A percentile compares a stretch with the other conserved stretches of the same genome.
phyloP scores from a whole-genome alignment of 1,284 basidiomycete genomes.

The Leccinum olivaceoglutinosum region DNA sequence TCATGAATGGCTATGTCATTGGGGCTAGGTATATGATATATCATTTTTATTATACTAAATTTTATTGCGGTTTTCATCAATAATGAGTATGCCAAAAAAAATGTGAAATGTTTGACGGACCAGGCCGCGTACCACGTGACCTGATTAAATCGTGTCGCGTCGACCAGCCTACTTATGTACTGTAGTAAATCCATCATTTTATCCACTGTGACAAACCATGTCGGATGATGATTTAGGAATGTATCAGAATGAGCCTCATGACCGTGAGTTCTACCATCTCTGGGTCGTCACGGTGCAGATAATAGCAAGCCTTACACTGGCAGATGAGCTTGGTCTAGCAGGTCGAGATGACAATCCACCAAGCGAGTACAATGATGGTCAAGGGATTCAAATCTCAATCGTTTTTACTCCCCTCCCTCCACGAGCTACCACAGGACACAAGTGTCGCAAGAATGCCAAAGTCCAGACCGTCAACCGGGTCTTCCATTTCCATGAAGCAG shows the following conservation, averaged over 20 bases:
- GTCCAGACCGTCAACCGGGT: not conserved
- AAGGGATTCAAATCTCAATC: not conserved
- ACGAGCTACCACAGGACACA: not conserved
- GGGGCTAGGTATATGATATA: too few relatives aligned
- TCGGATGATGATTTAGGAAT: not conserved
- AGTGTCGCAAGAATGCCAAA: not conserved
- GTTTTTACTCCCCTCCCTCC: not conserved
- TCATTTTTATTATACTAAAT: too few relatives aligned
- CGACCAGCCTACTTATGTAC: not conserved
- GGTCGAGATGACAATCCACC: not conserved
- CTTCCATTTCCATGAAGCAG: not conserved
- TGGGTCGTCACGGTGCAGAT: not conserved
- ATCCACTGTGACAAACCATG: not conserved
- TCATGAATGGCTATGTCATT: too few relatives aligned
- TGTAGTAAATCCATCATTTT: not conserved
- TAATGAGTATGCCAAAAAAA: not conserved
- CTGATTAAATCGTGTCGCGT: not conserved
- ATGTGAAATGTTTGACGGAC: not conserved
- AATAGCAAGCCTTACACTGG: not conserved
- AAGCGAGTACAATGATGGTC: not conserved
- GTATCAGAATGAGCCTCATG: not conserved
- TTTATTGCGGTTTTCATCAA: not conserved
- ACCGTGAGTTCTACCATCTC: not conserved
- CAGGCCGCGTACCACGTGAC: not conserved
- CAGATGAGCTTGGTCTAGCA: not conserved